Conservation (phyloP, 108 stramenopile genomes). For the Aureococcus anophagefferens region DNA sequence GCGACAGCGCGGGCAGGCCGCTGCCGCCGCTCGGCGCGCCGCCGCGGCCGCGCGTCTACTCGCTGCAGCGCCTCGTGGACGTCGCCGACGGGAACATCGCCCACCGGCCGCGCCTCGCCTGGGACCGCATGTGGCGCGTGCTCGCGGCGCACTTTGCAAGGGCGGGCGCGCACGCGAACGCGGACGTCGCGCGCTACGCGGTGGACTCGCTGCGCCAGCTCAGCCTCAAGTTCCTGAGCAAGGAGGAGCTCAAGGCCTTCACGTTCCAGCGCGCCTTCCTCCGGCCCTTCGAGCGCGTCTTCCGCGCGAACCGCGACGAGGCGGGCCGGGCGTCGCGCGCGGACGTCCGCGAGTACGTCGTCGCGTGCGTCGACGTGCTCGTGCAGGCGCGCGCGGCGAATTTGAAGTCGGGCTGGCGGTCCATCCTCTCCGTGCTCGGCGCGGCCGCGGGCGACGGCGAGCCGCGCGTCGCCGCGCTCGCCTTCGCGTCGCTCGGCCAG, state of each 20-base stretch:
- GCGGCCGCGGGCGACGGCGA: constrained; percentile 67
- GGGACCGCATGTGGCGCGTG: constrained; percentile 83
- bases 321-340: background rate
- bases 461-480: constrained; percentile 53
- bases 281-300: constrained; percentile 80
- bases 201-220: constrained; percentile 96
- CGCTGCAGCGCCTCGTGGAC: constrained; percentile 92
- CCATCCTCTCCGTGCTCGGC: constrained; percentile 76
- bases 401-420: constrained; percentile 84
- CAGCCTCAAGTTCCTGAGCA: constrained; percentile 80
- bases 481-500: constrained; percentile 33
- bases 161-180: constrained; percentile 82
- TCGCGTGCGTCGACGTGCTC: background rate
- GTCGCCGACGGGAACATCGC: constrained; percentile 98
- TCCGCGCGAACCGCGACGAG: constrained; percentile 32
- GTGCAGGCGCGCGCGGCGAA: constrained; percentile 22
- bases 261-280: constrained; percentile 92
- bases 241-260: constrained; percentile 83
- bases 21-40: constrained; percentile 28
- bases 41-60: constrained; percentile 82
- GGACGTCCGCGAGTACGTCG: constrained; percentile 7
- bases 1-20: background rate
- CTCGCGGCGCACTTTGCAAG: constrained; percentile 77
- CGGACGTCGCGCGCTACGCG: constrained; percentile 87
- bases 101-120: constrained; percentile 75